Conservation (phyloP, 169 alveolate species). For the Plasmodium ovale region DNA sequence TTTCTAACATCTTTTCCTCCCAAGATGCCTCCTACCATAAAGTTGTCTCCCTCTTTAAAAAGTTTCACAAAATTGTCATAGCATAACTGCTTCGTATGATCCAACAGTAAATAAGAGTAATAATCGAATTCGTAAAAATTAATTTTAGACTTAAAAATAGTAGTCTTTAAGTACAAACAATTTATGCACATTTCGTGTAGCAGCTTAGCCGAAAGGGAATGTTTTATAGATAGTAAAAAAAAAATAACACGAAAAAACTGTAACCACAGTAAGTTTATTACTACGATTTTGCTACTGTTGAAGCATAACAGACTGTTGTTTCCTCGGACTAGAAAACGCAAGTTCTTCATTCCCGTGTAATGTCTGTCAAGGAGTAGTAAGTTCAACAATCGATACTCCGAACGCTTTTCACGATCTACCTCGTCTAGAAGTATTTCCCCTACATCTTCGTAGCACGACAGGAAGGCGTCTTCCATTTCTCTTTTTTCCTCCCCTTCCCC, state of each 20-base stretch:
- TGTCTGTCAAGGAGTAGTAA: constrained; percentile 21
- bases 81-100: constrained; percentile 20
- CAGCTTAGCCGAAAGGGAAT: constrained; percentile 25
- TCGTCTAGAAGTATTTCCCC: constrained; percentile 22
- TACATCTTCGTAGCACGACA: constrained; percentile 57
- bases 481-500: not conserved
- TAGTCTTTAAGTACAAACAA: constrained; percentile 40
- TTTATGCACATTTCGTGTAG: constrained; percentile 36
- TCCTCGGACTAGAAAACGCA: constrained; percentile 10
- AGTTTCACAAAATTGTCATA: constrained; percentile 5
- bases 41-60: constrained; percentile 15
- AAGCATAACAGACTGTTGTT: constrained; percentile 35
- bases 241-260: constrained; percentile 32
- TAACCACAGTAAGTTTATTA: constrained; percentile 52
- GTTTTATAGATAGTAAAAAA: constrained; percentile 23
- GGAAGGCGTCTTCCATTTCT: constrained; percentile 2
- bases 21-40: not conserved
- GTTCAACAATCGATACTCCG: not conserved
- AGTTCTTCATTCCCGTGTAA: constrained; percentile 60
- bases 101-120: constrained; percentile 34
- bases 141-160: constrained; percentile 42
- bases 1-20: not conserved
- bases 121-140: constrained; percentile 52
- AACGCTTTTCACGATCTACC: not conserved
- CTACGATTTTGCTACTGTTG: constrained; percentile 19